phyloP scores from a whole-genome alignment of 164 flowering plant genomes.

The Buxus sempervirens region DNA sequence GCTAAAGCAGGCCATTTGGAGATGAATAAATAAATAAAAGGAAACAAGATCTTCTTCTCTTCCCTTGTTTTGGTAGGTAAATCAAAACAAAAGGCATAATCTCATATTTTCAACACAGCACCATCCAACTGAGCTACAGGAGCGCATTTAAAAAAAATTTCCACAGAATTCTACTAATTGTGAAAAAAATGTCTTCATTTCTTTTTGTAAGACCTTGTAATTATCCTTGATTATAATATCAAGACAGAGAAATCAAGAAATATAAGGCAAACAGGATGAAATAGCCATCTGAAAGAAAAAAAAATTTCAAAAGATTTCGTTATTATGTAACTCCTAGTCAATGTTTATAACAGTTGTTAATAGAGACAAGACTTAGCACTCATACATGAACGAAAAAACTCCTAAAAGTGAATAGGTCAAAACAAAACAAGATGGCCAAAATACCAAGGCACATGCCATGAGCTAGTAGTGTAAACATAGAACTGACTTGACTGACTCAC shows the following conservation, averaged over 20 bases:
- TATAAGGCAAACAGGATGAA: background rate
- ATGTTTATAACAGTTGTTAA: background rate
- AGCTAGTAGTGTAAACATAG: background rate
- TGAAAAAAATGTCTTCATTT: no score
- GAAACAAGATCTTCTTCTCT: no score
- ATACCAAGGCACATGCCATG: background rate
- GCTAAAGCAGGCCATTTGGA: no score
- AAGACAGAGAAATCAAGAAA: background rate
- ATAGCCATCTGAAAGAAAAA: background rate
- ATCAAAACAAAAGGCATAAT: background rate
- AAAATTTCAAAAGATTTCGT: background rate
- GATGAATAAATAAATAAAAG: no score
- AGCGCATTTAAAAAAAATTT: background rate
- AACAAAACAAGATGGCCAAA: background rate
- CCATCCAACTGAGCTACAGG: background rate
- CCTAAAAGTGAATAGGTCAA: background rate
- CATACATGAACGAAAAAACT: background rate
- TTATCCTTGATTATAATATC: background rate
- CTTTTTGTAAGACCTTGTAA: no score
- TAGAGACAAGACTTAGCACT: background rate
- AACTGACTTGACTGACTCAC: slow-evolving; percentile 26
- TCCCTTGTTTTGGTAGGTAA: background rate
- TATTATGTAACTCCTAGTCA: background rate
- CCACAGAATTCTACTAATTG: no score
- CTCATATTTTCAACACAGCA: background rate